Evolutionary conservation across 2,329 filamentous ascomycete species (phyloP).

Genomic region (Diaporthe aspalathi): DNA sequence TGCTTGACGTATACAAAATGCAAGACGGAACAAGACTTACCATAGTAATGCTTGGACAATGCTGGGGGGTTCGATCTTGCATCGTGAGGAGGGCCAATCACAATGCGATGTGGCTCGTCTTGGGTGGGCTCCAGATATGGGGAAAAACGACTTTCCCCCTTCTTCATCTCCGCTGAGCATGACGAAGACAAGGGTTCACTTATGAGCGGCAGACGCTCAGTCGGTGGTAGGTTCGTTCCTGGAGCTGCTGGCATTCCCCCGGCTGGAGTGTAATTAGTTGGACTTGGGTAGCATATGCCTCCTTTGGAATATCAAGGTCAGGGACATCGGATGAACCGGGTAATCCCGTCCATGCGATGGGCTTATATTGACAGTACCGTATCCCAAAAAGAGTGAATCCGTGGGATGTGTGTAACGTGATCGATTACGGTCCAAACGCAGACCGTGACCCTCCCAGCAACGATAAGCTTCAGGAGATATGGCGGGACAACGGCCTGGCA

Average conservation of each 20-base stretch:
- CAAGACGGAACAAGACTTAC: not conserved
- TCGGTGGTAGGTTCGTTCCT: not conserved
- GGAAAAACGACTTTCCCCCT: not conserved
- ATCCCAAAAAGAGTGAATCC: not conserved
- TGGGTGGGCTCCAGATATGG: not conserved
- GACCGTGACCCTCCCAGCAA: not conserved
- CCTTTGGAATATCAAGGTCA: not conserved
- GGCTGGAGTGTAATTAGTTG: not conserved
- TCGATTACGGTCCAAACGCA: not conserved
- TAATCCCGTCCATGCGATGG: not conserved
- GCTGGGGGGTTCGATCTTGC: not conserved
- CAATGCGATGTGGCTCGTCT: not conserved
- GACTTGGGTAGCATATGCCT: not conserved
- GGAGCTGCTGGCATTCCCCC: not conserved
- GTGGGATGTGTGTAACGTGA: not conserved
- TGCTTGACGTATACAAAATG: not conserved
- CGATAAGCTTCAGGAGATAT: not conserved
- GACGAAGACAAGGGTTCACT: not conserved
- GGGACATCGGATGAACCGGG: conserved; percentile 7
- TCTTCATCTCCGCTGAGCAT: not conserved
- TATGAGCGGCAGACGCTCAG: not conserved
- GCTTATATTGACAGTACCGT: not conserved
- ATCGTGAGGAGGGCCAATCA: not conserved
- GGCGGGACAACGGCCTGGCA: not conserved
- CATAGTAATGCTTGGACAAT: not conserved